A percentile compares a stretch with the other conserved stretches of the same genome.
phyloP scores from a whole-genome alignment of 2,329 filamentous ascomycete genomes.

The Diaporthe amygdali region DNA sequence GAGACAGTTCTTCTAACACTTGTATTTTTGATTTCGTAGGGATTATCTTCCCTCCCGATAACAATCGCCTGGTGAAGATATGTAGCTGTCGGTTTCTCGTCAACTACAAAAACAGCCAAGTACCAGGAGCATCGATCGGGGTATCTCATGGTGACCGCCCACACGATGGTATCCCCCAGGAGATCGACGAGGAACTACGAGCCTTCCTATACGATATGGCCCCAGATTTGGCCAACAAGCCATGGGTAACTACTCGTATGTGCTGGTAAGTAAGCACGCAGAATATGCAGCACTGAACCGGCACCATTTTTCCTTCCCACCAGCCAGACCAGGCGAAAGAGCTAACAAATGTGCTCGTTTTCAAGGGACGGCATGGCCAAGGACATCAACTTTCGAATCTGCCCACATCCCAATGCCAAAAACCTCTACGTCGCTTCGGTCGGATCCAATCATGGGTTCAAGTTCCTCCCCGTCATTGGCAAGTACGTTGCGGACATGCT shows the following conservation, averaged over 20 bases:
- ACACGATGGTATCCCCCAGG: slow-evolving; percentile 30
- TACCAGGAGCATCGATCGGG: background rate
- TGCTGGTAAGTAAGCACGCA: slow-evolving; percentile 54
- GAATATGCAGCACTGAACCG: background rate
- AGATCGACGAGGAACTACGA: slow-evolving; percentile 59
- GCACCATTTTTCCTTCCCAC: background rate
- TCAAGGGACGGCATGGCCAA: slow-evolving; percentile 36
- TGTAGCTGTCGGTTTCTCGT: background rate
- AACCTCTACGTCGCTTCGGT: slow-evolving; percentile 53
- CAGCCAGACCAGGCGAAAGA: background rate
- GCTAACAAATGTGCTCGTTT: background rate
- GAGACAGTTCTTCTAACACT: background rate
- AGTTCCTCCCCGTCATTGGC: slow-evolving; percentile 55
- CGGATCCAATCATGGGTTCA: slow-evolving; percentile 54
- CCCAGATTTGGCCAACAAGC: slow-evolving; percentile 52
- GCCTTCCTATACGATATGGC: slow-evolving; percentile 54
- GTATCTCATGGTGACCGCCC: background rate
- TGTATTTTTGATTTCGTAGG: background rate
- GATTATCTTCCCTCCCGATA: background rate
- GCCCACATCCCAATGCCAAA: slow-evolving; percentile 26
- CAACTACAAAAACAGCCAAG: background rate
- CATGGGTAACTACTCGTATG: slow-evolving; percentile 53
- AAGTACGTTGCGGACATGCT: slow-evolving; percentile 52
- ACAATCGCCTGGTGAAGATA: background rate
- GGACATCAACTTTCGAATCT: slow-evolving; percentile 34